phyloP scores from a whole-genome alignment of 192 early-diverging fungal species.

The Phlyctochytrium planicorne region DNA sequence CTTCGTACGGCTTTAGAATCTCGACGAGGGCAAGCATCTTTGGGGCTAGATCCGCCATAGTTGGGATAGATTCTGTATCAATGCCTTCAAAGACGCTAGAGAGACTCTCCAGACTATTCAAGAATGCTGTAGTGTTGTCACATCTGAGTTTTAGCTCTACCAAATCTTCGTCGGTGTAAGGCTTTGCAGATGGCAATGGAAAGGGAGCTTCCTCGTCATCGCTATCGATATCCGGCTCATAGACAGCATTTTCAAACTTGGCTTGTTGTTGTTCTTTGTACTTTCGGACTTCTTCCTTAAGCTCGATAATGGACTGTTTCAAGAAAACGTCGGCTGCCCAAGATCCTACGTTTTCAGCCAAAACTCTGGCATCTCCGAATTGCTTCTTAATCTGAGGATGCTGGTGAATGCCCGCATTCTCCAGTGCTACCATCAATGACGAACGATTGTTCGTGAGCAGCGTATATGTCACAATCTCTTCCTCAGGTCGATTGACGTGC shows the following conservation, averaged over 20 bases:
- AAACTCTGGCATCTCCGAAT: constrained; percentile 36
- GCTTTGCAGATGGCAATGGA: background rate
- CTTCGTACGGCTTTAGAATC: constrained; percentile 54
- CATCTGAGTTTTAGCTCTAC: too few species aligned
- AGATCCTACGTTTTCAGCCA: constrained; percentile 65
- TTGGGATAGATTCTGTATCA: too few species aligned
- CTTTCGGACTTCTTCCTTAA: constrained; percentile 8
- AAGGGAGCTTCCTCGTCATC: too few species aligned
- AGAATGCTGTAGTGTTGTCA: too few species aligned
- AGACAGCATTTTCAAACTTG: too few species aligned
- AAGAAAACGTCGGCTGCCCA: constrained; percentile 78
- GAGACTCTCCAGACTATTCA: too few species aligned
- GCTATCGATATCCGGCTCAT: too few species aligned
- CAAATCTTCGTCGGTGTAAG: background rate
- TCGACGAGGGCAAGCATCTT: constrained; percentile 70
- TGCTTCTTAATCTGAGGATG: constrained; percentile 39
- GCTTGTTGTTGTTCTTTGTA: too few species aligned
- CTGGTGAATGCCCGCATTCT: background rate
- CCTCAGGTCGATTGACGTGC: constrained; percentile 29
- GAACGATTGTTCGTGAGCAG: background rate
- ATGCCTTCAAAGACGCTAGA: too few species aligned
- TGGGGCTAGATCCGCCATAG: too few species aligned
- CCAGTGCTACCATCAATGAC: constrained; percentile 5
- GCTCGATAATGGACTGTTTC: constrained; percentile 37
- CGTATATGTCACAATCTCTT: constrained; percentile 30